Base-by-base conservation (phyloP, 495 filamentous ascomycete species). In the Aeminium ludgeri region DNA sequence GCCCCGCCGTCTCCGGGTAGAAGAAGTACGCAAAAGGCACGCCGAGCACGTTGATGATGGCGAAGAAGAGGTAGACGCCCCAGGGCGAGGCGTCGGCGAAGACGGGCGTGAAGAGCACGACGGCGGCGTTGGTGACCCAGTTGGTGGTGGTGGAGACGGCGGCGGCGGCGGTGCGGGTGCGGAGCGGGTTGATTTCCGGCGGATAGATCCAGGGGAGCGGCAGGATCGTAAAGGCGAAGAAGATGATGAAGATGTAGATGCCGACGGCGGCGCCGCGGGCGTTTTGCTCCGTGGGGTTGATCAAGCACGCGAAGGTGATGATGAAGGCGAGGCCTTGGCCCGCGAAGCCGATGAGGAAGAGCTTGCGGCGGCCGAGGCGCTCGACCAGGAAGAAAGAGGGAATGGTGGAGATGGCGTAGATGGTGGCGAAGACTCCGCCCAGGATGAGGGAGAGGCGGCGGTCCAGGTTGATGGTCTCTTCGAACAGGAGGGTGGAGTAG, bases 41-140 rank as follows among this genome's bases (percentile, higher is more conserved):
- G 65, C 84, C 82, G 48, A 59, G 59, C 36, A 67, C 73, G 59
- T 86, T 86, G 48, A 78, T 55, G 29, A 63, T 56, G 4, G 78
- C 79, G 55, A 85, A 86, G 69, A 86, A 80, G 28, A 85, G 65
- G 56, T 86, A 87, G 0, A 78, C 82, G 8, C 76, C 72, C 80
- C 80, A 87, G 36, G 65, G 55, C 40, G 83, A 82, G 38, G 65
- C 62, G 33, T 60, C 48, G 19, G 85, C 59, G 72, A 83, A 78
- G 36, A 82, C 69, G 0, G 82, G 82, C 0, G 79, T 82, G 41
- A 85, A 72, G 79, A 85, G 82, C 43, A 86, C 82, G 30, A 86
- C 71, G 10, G 76, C 42, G 58, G 84, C 38, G 20, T 38, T 40
- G 27, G 18, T 29, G 10, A 43, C 4, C 16, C 69, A 72, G 45